Conservation (phyloP, 1,284 basidiomycete species). For the Cryptococcus amylolentus region DNA sequence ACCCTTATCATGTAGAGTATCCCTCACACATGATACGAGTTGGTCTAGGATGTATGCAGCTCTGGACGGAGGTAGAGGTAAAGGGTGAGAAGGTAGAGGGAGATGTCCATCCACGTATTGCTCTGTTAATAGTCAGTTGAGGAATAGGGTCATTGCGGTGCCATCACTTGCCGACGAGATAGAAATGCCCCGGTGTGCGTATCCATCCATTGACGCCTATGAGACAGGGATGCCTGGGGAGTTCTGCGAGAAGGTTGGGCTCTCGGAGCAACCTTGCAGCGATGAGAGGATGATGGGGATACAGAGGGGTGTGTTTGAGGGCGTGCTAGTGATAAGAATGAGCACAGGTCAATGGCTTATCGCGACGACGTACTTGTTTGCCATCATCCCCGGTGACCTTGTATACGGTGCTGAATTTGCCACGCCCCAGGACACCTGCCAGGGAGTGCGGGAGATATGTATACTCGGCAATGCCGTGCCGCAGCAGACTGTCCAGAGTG, state of each 20-base stretch:
- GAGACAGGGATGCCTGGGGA: constrained; percentile 56
- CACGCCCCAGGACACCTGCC: constrained; percentile 49
- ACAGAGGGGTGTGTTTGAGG: constrained; percentile 58
- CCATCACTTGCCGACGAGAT: constrained; percentile 53
- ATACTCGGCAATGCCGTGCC: constrained; percentile 50
- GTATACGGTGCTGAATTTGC: constrained; percentile 54
- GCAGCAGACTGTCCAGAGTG: constrained; percentile 45
- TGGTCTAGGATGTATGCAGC: constrained; percentile 55
- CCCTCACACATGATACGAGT: constrained; percentile 54
- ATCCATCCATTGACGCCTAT: constrained; percentile 56
- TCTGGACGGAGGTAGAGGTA: constrained; percentile 50
- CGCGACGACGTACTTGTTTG: constrained; percentile 31
- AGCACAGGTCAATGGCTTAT: not conserved
- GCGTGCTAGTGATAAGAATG: constrained; percentile 47
- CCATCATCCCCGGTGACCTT: constrained; percentile 42
- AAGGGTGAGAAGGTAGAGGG: constrained; percentile 29
- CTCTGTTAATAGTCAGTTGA: constrained; percentile 18
- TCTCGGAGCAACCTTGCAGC: constrained; percentile 56
- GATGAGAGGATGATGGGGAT: constrained; percentile 58
- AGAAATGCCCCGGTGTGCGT: constrained; percentile 56
- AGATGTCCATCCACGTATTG: constrained; percentile 33
- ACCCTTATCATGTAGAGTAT: constrained; percentile 54
- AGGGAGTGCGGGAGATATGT: constrained; percentile 34
- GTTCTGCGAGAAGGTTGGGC: constrained; percentile 55
- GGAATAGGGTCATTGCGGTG: not conserved